Base-by-base conservation (phyloP, 176 grass and related monocot species). In the Hyparrhenia diplandra region DNA sequence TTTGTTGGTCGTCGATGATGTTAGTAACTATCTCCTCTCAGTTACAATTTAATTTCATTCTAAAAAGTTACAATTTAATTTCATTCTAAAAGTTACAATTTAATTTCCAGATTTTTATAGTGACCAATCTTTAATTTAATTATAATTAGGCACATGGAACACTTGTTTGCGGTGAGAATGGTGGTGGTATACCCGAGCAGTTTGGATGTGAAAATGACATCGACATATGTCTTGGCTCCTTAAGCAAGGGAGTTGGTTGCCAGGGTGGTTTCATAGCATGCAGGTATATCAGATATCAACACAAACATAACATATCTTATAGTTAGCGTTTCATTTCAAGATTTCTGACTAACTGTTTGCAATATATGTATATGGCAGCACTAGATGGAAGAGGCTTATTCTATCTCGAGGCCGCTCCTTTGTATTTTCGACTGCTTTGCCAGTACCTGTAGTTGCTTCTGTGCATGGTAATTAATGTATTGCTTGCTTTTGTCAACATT, bases 211-310 rank as follows among this genome's bases (percentile, higher is more conserved):
- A 98, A 85, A 87, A 89, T 64, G 90, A 85, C 31, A 82, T 98
- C 78, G 95, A 98, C 64, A 94, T 98, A 52, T 80, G 84, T 85
- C 75, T 98, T 51, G 92, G 92, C 35, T 88, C 90, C 60, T 70
- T 98, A 61, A 98, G 95, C 77, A 98, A 98, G 69, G 95, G 84
- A 51, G 86, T 46, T 21, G 92, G 92, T 40, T 98, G 95, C 78
- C 75, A 76, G 21, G 95, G 92, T 81, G 92, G 95, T 90, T 94
- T 98, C 65, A 83, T 98, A 63, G 71, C 92, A 77, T 89, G 91
- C 83, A 98, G 90, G 95, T 92, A 90, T 47, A 75, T 67, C n/a
- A n/a, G n/a, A 41, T 36, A 65, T 40, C 1, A 42, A 3, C 41
- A 42, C 5, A 42, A 43, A 43, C 41, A 43, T 43, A 43, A 41